Conservation (phyloP, 2,329 filamentous ascomycete genomes). For the Fusarium concolor region DNA sequence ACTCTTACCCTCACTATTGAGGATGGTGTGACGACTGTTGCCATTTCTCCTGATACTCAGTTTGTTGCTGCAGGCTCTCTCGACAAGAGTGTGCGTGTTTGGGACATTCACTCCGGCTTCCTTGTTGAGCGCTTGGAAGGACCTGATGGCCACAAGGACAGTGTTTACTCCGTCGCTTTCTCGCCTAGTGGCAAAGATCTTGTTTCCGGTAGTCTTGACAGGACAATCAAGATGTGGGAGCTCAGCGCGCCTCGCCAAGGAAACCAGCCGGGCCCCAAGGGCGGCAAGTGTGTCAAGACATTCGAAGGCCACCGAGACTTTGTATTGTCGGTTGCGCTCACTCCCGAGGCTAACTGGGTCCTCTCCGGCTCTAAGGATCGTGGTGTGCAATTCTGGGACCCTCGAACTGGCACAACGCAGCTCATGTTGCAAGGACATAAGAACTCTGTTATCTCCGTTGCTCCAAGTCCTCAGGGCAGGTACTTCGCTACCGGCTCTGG, state of each 20-base stretch:
- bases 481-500: conserved; percentile 97
- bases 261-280: conserved; percentile 76
- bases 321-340: conserved; percentile 93
- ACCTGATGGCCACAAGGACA: conserved; percentile 94
- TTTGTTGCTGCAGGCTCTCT: conserved; percentile 94
- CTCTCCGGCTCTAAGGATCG: conserved; percentile 97
- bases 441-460: conserved; percentile 98
- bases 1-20: conserved; percentile 91
- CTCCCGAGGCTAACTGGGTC: conserved; percentile 94
- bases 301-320: conserved; percentile 99
- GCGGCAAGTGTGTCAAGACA: conserved; percentile 93
- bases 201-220: conserved; percentile 93
- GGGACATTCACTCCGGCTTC: conserved; percentile 89
- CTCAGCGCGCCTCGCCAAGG: conserved; percentile 78
- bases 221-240: conserved; percentile 99
- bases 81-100: conserved; percentile 97
- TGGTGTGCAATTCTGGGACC: conserved; percentile 99
- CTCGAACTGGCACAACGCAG: conserved; percentile 90
- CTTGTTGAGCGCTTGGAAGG: conserved; percentile 93
- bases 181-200: conserved; percentile 92
- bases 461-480: conserved; percentile 87
- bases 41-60: conserved; percentile 94
- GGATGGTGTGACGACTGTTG: conserved; percentile 96
- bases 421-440: conserved; percentile 99
- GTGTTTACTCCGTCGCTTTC: conserved; percentile 96